phyloP scores from a whole-genome alignment of 495 filamentous ascomycete species.

The Achaetomiella virescens region DNA sequence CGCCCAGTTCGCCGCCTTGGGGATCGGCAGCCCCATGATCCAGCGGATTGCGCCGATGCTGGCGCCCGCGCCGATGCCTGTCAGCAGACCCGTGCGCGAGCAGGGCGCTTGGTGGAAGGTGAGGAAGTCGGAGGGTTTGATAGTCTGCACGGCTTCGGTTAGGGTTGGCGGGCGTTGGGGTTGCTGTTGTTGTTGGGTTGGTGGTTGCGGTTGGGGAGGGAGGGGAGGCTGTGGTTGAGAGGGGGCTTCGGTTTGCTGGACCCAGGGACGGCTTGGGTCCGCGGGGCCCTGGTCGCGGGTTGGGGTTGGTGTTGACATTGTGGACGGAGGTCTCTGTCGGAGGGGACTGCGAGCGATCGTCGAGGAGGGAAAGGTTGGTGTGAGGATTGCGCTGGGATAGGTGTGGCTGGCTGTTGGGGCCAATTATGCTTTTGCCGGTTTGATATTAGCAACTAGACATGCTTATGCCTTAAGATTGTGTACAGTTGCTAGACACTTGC shows the following conservation, averaged over 20 bases:
- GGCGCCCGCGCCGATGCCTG: constrained; percentile 73
- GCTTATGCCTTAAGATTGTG: not conserved
- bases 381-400: not conserved
- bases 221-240: not conserved
- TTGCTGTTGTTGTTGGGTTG: not conserved
- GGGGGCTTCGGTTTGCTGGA: not conserved
- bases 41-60: constrained; percentile 64
- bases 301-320: constrained; percentile 11
- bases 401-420: not conserved
- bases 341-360: not conserved
- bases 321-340: not conserved
- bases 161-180: constrained; percentile 30
- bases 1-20: constrained; percentile 72
- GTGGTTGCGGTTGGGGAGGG: not conserved
- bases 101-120: constrained; percentile 76
- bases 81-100: constrained; percentile 71
- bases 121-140: constrained; percentile 63
- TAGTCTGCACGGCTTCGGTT: constrained; percentile 57
- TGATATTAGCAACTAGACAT: not conserved
- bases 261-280: constrained; percentile 13
- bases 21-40: constrained; percentile 54
- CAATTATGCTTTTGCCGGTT: too few relatives aligned
- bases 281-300: not conserved
- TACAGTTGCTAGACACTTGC: not conserved
- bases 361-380: not conserved